Evolutionary conservation across 495 filamentous ascomycete genomes (phyloP).

Genomic region (Aspergillus egyptiacus): DNA sequence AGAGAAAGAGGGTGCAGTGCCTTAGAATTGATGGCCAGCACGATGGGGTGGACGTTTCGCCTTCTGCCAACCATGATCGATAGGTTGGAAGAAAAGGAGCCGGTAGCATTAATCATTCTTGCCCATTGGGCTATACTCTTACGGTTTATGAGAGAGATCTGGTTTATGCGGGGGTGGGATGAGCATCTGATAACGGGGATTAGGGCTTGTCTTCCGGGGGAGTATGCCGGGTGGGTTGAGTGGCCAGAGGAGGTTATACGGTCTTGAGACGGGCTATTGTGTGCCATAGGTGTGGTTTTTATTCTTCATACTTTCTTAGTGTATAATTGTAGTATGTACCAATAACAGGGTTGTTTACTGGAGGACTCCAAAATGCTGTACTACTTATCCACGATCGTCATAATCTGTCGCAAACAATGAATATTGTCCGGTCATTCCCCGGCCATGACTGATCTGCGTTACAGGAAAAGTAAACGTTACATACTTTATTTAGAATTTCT

Average conservation of each 20-base stretch:
- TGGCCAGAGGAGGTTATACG: conserved; percentile 24
- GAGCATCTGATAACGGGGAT: conserved; percentile 33
- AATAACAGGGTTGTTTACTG: too few species aligned
- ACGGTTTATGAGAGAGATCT: conserved; percentile 28
- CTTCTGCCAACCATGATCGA: conserved; percentile 27
- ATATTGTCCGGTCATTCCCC: too few species aligned
- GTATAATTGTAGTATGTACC: not conserved
- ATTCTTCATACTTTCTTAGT: too few species aligned
- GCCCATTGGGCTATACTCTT: conserved; percentile 39
- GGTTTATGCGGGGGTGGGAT: conserved; percentile 39
- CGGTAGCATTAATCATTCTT: conserved; percentile 33
- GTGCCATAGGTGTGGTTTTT: not conserved
- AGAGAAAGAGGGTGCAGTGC: conserved; percentile 11
- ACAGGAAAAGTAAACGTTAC: too few species aligned
- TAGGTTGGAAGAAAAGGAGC: conserved; percentile 29
- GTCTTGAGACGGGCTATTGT: not conserved
- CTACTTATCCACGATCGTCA: too few species aligned
- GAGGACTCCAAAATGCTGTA: too few species aligned
- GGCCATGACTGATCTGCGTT: too few species aligned
- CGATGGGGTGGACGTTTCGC: conserved; percentile 37
- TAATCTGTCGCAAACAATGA: too few species aligned
- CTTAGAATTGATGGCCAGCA: conserved; percentile 20
- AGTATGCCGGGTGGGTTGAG: conserved; percentile 26
- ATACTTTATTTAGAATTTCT: too few species aligned
- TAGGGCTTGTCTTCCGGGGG: conserved; percentile 14